Evolutionary conservation across 2,329 filamentous ascomycete genomes (phyloP).

Genomic region (Trichoderma atrobrunneum): DNA sequence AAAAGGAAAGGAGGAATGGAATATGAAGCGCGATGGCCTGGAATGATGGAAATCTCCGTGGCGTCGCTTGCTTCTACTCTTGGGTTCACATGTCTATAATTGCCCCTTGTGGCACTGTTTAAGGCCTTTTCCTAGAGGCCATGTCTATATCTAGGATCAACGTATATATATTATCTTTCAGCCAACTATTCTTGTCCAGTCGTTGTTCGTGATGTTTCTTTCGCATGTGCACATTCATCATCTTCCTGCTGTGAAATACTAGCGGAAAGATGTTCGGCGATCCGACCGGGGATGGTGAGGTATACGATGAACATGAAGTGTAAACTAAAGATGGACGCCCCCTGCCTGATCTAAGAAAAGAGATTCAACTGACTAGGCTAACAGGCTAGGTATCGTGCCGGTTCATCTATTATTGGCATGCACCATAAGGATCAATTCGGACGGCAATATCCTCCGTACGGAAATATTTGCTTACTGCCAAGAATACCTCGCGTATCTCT

Average conservation of each 20-base stretch:
- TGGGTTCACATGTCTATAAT: constrained; percentile 10
- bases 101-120: neutral
- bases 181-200: neutral
- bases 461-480: neutral
- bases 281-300: neutral
- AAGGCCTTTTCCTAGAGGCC: neutral
- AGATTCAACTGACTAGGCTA: neutral
- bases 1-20: neutral
- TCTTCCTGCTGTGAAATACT: neutral
- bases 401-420: neutral
- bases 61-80: neutral
- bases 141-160: constrained; percentile 6
- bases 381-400: neutral
- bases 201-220: neutral
- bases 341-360: neutral
- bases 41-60: neutral
- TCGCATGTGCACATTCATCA: neutral
- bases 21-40: neutral
- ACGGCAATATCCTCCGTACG: neutral
- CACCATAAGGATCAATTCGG: neutral
- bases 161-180: constrained; percentile 2
- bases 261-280: neutral
- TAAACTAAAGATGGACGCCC: neutral
- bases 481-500: neutral
- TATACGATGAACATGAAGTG: neutral